Base-by-base conservation (phyloP, 768 basidiomycete genomes). In the Mycena indigotica region DNA sequence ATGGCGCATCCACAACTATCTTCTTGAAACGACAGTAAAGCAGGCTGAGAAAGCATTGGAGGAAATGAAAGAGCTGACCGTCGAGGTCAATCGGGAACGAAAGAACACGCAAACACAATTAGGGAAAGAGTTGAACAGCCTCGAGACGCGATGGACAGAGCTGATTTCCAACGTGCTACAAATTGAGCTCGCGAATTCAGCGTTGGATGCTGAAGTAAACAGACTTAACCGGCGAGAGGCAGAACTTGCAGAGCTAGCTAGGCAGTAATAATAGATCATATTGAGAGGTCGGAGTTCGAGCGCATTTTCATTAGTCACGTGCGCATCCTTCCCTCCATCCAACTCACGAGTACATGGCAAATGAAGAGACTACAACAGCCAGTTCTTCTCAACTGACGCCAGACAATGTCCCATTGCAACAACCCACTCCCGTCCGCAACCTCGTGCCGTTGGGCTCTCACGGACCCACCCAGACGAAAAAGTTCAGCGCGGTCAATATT, bases 101-200 rank as follows among this genome's bases (percentile, higher is more conserved):
- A 93, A 95, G 78, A 93, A 94, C 70, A 76, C 74, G 46, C 93
- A 98, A 90, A 91, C 89, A 44, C 84, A 80, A 8, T 75, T 88
- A 19, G 95, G 95, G 52, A 79, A 83, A 50, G 91, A 95, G 65
- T 75, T 98, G 57, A 89, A 85, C 26, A 76, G 84, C 8, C 75
- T 97, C 57, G 95, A 98, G 73, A 89, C 84, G 32, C 82, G 87
- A 60, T 98, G 95, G 95, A 95, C 93, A 21, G 92, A 95, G 73
- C 78, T 98, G 46, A 87, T 98, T 55, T 94, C 93, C 53, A 89
- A 75, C 66, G 89, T 95, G 44, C 75, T 98, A 57, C 95, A 98
- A 73, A 89, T 97, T 62, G 95, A 97, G 79, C 87, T 98, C 85
- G 96, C 95, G 17, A 95, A 94, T 69, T 81, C 87, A 39, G 93